Evolutionary conservation across 805 yeast genomes (phyloP).

Genomic region (Starmerella khaoyaiensis): DNA sequence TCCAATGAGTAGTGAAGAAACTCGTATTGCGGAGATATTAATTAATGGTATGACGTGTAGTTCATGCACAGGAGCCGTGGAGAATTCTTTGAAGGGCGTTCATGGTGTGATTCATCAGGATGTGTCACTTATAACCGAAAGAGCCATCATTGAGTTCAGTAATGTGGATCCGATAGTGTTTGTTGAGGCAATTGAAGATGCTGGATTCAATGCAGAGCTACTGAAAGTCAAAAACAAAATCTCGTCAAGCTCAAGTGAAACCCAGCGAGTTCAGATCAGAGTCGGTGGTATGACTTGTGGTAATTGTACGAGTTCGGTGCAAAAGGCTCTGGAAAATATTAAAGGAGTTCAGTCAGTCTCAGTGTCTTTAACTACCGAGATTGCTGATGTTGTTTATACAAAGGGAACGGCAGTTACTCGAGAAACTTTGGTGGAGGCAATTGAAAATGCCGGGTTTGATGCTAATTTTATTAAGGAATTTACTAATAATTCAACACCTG

Average conservation of each 20-base stretch:
- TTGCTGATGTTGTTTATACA: conserved; percentile 46
- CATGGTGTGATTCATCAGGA: conserved; percentile 42
- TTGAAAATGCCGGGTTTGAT: conserved; percentile 72
- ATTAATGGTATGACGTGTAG: conserved; percentile 86
- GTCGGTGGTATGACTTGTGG: conserved; percentile 86
- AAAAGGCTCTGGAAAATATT: conserved; percentile 37
- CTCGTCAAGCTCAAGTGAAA: neutral
- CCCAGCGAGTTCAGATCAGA: conserved; percentile 18
- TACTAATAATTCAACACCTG: no score
- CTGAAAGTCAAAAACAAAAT: conserved; percentile 1
- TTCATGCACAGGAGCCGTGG: conserved; percentile 62
- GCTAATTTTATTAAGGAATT: conserved; percentile 27
- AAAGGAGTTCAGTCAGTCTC: conserved; percentile 42
- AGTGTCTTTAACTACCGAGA: conserved; percentile 66
- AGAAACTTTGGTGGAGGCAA: conserved; percentile 34
- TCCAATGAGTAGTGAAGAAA: no score
- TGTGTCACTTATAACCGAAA: conserved; percentile 66
- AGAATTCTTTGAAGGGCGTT: conserved; percentile 37
- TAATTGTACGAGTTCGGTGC: conserved; percentile 61
- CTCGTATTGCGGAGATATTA: conserved; percentile 23
- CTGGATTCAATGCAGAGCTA: conserved; percentile 50
- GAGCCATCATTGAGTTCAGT: conserved; percentile 47
- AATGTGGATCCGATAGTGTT: conserved; percentile 32
- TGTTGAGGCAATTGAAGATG: conserved; percentile 50
- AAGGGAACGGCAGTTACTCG: conserved; percentile 26